Evolutionary conservation across 805 yeast species (phyloP).

Genomic region (Yarrowia sp.): DNA sequence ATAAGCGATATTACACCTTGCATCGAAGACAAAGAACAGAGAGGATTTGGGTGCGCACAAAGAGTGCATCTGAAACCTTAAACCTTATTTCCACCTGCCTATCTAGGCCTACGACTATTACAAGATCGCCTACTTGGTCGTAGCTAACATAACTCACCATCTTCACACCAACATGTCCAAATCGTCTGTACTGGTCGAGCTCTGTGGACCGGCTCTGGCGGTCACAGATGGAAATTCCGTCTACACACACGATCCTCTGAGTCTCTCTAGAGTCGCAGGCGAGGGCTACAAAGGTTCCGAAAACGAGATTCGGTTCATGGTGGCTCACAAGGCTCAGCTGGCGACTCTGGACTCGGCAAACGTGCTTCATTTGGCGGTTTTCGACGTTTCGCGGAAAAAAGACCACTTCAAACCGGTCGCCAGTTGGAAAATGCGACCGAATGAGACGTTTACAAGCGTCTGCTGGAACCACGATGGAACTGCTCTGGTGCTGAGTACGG

Average conservation of each 20-base stretch:
- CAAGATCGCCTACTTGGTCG: too few relatives aligned
- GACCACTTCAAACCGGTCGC: neutral
- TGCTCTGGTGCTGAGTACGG: neutral
- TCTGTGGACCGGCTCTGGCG: slow-evolving; percentile 18
- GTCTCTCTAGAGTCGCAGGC: neutral
- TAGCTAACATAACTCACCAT: too few relatives aligned
- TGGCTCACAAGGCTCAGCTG: slow-evolving; percentile 3
- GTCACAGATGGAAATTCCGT: neutral
- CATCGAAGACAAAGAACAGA: too few relatives aligned
- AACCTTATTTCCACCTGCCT: too few relatives aligned
- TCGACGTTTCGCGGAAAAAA: neutral
- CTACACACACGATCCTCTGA: neutral
- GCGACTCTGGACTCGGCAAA: slow-evolving; percentile 9
- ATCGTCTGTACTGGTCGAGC: slow-evolving; percentile 15
- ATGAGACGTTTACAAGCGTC: slow-evolving; percentile 5
- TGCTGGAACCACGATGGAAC: slow-evolving; percentile 20
- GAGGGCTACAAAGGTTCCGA: neutral
- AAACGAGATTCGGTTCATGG: neutral
- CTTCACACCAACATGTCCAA: slow-evolving; percentile 7
- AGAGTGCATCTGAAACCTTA: too few relatives aligned
- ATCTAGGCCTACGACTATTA: too few relatives aligned
- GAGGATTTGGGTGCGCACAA: too few relatives aligned
- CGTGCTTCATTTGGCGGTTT: neutral
- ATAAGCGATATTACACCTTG: too few relatives aligned
- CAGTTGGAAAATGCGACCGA: neutral